A percentile compares a stretch with the other conserved stretches of the same genome.
Conservation (phyloP, 1,139 yeast genomes). For the Williopsis jadinii region DNA sequence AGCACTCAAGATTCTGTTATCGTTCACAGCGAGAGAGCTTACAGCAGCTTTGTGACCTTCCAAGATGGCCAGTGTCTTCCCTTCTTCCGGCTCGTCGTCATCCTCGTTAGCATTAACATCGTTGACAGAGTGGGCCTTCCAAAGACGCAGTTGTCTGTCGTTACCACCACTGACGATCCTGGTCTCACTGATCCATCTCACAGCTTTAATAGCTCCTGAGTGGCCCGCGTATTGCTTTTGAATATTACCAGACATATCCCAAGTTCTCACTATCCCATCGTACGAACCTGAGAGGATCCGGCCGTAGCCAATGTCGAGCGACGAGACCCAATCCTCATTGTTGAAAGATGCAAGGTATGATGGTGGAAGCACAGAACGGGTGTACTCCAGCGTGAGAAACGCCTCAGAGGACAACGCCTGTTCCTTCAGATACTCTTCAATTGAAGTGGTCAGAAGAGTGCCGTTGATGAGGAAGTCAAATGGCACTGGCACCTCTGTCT, state of each 20-base stretch:
- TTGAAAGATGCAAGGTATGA: slow-evolving; percentile 80
- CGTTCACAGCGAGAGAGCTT: slow-evolving; percentile 57
- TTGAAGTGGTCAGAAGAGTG: slow-evolving; percentile 63
- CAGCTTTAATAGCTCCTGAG: slow-evolving; percentile 76
- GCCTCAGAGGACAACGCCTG: slow-evolving; percentile 83
- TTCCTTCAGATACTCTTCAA: slow-evolving; percentile 68
- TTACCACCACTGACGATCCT: slow-evolving; percentile 81
- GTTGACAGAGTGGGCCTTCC: slow-evolving; percentile 57
- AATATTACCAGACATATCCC: slow-evolving; percentile 78
- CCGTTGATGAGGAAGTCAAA: slow-evolving; percentile 92
- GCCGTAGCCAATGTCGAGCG: slow-evolving; percentile 39
- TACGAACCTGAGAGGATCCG: slow-evolving; percentile 83
- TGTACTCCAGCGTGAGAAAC: slow-evolving; percentile 75
- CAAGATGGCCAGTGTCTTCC: slow-evolving; percentile 72
- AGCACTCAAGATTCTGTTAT: slow-evolving; percentile 67
- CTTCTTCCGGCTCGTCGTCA: slow-evolving; percentile 51
- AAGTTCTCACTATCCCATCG: slow-evolving; percentile 89
- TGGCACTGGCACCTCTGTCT: slow-evolving; percentile 58
- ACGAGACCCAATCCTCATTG: slow-evolving; percentile 94
- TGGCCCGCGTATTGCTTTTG: slow-evolving; percentile 83
- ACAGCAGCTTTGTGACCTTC: slow-evolving; percentile 91
- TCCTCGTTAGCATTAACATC: slow-evolving; percentile 33
- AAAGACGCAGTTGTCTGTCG: slow-evolving; percentile 81
- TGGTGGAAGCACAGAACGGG: slow-evolving; percentile 91
- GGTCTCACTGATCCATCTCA: slow-evolving; percentile 68